Evolutionary conservation across 441 rosid species (phyloP).

Genomic region (Kokia cookei): DNA sequence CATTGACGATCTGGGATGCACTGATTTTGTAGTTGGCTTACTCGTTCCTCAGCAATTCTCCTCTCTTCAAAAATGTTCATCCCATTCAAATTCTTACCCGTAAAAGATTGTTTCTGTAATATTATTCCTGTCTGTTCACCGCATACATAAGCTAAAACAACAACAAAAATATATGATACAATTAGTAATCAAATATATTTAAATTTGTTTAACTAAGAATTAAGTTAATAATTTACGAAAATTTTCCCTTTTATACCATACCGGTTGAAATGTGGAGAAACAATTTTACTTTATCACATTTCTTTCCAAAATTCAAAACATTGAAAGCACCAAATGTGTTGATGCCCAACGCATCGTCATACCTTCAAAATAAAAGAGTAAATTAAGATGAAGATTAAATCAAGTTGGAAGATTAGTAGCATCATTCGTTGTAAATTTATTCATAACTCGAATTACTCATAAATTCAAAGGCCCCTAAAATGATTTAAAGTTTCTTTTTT

Average conservation of each 20-base stretch:
- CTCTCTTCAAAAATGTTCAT: conserved; percentile 26
- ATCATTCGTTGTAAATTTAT: background rate
- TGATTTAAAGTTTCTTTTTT: too few relatives aligned
- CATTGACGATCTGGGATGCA: conserved; percentile 24
- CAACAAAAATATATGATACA: too few relatives aligned
- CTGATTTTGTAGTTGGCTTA: conserved; percentile 15
- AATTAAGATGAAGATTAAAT: too few relatives aligned
- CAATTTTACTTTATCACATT: conserved; percentile 22
- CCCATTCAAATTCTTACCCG: conserved; percentile 19
- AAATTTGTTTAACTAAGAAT: too few relatives aligned
- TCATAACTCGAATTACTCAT: background rate
- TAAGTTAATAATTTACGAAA: too few relatives aligned
- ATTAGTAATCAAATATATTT: background rate
- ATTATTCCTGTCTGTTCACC: conserved; percentile 26
- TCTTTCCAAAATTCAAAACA: conserved; percentile 37
- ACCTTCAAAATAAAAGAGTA: conserved; percentile 6
- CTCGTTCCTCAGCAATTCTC: conserved; percentile 10
- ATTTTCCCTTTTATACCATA: background rate
- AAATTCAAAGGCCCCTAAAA: too few relatives aligned
- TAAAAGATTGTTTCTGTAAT: conserved; percentile 17
- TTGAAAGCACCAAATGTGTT: conserved; percentile 37
- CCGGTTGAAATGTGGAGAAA: conserved; percentile 25
- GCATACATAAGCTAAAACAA: conserved; percentile 23
- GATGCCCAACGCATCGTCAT: conserved; percentile 31
- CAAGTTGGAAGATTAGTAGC: too few relatives aligned